Base-by-base conservation (phyloP, 2,329 filamentous ascomycete genomes). In the Penicillium sp. region DNA sequence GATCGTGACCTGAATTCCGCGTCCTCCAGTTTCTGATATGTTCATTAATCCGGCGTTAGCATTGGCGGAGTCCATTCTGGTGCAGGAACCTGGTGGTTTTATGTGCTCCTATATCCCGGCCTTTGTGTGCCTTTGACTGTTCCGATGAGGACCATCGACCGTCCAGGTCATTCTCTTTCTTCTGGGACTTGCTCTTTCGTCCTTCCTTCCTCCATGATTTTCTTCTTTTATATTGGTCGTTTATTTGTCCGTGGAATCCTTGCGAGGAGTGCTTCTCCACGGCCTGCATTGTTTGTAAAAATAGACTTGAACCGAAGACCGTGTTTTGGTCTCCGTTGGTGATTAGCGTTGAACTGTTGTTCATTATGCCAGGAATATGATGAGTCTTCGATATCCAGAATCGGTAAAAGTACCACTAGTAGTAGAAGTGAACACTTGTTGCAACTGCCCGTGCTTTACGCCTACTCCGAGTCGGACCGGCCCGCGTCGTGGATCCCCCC, bases 41-140 rank as follows among this genome's bases (percentile, higher is more conserved):
- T 62, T 68, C 60, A 65, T 67, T 66, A 66, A 56, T 67, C 62
- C 61, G 68, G 68, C 67, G 68, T 70, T 71, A 52, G 63, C 63
- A 69, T 68, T 65, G 66, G 65, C 59, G 65, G 62, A 65, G 63
- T 65, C 62, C 59, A 58, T 59, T 67, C 64, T 56, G 64, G 67
- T 64, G 64, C 67, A 68, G 59, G 63, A 67, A 64, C 61, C 52
- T 52, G 52, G 62, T 61, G 60, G 62, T 64, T 67, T 67, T 59
- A 48, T 63, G 56, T 65, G 49, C 59, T 54, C 58, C 58, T 59
- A 61, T 64, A 63, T 63, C 56, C 61, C 58, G 60, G 52, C 46
- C 40, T 51, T n/a, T 46, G n/a, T 33, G 33, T 37, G 34, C 24
- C 29, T 24, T 24, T 41, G 29, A 48, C 33, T 55, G 34, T 46